Conservation (phyloP, 2,329 filamentous ascomycete species). For the Cercospora canescens region DNA sequence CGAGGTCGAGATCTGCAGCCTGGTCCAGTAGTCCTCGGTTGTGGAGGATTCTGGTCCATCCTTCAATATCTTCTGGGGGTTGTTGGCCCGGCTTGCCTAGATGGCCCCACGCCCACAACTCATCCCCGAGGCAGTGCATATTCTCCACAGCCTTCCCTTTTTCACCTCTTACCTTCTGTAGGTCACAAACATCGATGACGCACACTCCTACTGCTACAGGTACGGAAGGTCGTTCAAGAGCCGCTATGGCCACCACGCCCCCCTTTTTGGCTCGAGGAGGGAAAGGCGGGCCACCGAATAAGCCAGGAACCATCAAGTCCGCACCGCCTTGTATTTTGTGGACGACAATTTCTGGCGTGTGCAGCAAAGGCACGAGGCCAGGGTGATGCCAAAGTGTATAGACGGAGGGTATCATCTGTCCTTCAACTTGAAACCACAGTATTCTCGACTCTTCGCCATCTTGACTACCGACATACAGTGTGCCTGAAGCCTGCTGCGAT, state of each 20-base stretch:
- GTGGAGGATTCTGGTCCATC: constrained; percentile 46
- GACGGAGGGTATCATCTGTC: constrained; percentile 56
- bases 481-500: constrained; percentile 61
- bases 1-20: constrained; percentile 45
- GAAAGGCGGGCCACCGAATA: constrained; percentile 65
- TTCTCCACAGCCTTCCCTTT: constrained; percentile 66
- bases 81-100: constrained; percentile 54
- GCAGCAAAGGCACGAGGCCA: constrained; percentile 61
- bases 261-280: constrained; percentile 59
- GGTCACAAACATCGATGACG: constrained; percentile 59
- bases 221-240: constrained; percentile 59
- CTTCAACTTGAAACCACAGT: constrained; percentile 64
- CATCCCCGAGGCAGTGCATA: constrained; percentile 68
- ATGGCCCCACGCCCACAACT: constrained; percentile 65
- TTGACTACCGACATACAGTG: constrained; percentile 63
- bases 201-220: constrained; percentile 66
- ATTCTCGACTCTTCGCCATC: constrained; percentile 59
- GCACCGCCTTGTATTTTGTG: constrained; percentile 64
- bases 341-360: constrained; percentile 62
- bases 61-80: constrained; percentile 55
- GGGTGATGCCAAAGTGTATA: constrained; percentile 69
- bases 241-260: constrained; percentile 63
- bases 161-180: constrained; percentile 58
- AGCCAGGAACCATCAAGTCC: constrained; percentile 68
- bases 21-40: constrained; percentile 40